These are phyloP conservation scores for Pezicula carpinea DNA, from an alignment of 2,329 filamentous ascomycete species.

Conservation along the genomic window DNA sequence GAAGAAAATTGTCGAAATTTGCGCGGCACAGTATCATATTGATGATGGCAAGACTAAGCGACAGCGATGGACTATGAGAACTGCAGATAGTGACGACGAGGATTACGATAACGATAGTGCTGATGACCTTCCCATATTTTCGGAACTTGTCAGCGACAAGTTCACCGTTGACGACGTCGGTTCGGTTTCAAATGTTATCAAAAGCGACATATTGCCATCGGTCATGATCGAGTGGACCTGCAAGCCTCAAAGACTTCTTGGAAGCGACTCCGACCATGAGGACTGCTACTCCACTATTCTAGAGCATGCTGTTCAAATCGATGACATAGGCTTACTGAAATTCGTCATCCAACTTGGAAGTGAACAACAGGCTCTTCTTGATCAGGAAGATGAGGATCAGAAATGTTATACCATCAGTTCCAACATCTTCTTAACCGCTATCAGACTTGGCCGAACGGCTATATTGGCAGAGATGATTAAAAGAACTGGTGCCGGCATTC, in stretches of 20 bases:
- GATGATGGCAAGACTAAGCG: slow-evolving; percentile 30
- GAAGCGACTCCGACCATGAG: slow-evolving; percentile 16
- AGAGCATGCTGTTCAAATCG: slow-evolving; percentile 15
- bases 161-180: slow-evolving; percentile 77
- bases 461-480: slow-evolving; percentile 62
- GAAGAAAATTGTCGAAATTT: slow-evolving; percentile 64
- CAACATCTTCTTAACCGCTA: slow-evolving; percentile 37
- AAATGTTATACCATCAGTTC: slow-evolving; percentile 26
- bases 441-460: slow-evolving; percentile 45
- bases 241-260: slow-evolving; percentile 27
- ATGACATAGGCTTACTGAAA: slow-evolving; percentile 24
- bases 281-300: slow-evolving; percentile 8
- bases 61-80: slow-evolving; percentile 40
- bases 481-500: slow-evolving; percentile 62
- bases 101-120: slow-evolving; percentile 17
- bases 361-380: slow-evolving; percentile 20
- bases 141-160: slow-evolving; percentile 56
- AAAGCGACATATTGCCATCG: slow-evolving; percentile 55
- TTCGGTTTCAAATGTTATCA: slow-evolving; percentile 62
- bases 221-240: slow-evolving; percentile 41
- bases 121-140: slow-evolving; percentile 38
- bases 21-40: slow-evolving; percentile 61
- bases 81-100: slow-evolving; percentile 37
- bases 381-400: slow-evolving; percentile 18
- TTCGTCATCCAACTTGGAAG: slow-evolving; percentile 21